Conservation (phyloP, 73 alveolate genomes). For the Uronychia setigera region DNA sequence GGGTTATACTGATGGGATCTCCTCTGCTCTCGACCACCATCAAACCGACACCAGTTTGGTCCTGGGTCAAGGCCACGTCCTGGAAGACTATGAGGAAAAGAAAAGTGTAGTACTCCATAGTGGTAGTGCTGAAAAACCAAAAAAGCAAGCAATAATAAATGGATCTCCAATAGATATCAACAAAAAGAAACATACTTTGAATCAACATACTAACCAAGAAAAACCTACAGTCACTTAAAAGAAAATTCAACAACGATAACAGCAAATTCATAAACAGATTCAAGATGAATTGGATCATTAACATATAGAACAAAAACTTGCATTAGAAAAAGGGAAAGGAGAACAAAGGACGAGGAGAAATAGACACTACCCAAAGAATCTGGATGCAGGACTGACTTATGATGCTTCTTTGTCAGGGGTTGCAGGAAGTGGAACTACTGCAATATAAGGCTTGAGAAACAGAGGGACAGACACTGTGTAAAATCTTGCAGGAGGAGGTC, state of each 20-base stretch:
- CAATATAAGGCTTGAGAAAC: not conserved
- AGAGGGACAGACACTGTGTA: not conserved
- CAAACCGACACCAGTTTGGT: not conserved
- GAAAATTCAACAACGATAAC: not conserved
- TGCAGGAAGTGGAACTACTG: not conserved
- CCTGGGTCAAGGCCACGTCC: not conserved
- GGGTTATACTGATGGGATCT: no score
- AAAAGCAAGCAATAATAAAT: not conserved
- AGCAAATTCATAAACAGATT: not conserved
- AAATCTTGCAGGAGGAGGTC: not conserved
- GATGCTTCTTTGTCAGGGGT: no score
- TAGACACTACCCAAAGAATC: not conserved
- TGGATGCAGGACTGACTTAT: not conserved
- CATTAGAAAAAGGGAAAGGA: no score
- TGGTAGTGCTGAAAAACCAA: not conserved
- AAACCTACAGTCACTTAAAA: not conserved
- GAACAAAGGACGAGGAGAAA: not conserved
- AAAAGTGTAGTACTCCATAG: not conserved
- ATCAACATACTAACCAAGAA: not conserved
- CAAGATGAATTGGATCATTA: not conserved
- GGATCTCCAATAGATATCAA: not conserved
- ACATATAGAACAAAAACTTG: no score
- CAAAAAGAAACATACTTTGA: not conserved
- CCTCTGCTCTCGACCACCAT: no score
- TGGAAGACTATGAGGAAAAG: no score